Evolutionary conservation across 2,329 filamentous ascomycete genomes (phyloP), one percentile per base, ranked within the genome.

Genomic region (Aspergillus pseudoterreus): DNA sequence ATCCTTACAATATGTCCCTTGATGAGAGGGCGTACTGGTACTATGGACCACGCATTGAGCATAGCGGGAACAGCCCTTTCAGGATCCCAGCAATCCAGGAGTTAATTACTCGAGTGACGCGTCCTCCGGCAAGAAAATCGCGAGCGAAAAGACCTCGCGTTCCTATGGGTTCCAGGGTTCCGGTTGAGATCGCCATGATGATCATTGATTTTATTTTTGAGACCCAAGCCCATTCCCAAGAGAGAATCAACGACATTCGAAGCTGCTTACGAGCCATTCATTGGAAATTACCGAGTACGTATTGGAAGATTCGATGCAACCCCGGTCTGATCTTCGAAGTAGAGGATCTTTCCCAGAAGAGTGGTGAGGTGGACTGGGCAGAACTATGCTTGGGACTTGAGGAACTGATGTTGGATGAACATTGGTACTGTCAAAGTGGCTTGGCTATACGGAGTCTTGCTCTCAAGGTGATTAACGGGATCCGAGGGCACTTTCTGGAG

Each of bases 361-460:
- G 35, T 9, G 22, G 14, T 6, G 14, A 5, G n/a, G 43, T 55
- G 19, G 43, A 51, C 36, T 51, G 48, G 51, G 11, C 35, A 5
- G 15, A 6, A 4, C 38, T 56, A 11, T 53, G 47, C 24, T 39
- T 56, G 10, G 53, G 50, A 4, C 9, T 56, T 11, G 50, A 53
- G 24, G 50, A 51, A 43, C 21, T 56, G 6, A 6, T 53, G 14
- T 33, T 53, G 9, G 33, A 51, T 21, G 33, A 42, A 9, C 17
- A 50, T 19, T 56, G 51, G 54, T 50, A 42, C 17, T 54, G 42
- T 12, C 42, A 44, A n/a, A 51, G 51, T 47, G 54, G 48, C 4
- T 36, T 51, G 14, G 41, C 43, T 5, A 30, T 43, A 32, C 45
- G 38, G 19, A 22, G 39, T 43, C 39, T 17, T 21, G 21, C 39